Evolutionary conservation across 2,329 filamentous ascomycete species (phyloP), one percentile per base, ranked within the genome.

Genomic region (Penicillium sp.): DNA sequence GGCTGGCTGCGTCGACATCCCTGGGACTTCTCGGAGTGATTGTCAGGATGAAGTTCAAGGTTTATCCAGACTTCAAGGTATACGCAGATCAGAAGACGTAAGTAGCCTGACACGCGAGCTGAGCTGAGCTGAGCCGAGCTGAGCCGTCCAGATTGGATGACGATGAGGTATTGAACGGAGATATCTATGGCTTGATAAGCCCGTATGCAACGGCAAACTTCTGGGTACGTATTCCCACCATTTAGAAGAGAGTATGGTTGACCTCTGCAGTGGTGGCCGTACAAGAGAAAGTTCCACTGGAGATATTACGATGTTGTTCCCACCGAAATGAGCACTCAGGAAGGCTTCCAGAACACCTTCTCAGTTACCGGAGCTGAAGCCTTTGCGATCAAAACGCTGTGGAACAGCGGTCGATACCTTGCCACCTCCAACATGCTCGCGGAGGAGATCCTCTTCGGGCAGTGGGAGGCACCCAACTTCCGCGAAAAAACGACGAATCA

Each of bases 251-350:
- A 13, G 35, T 15, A 41, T 38, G 30, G 41, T n/a, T 19, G 17
- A 29, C 13, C 11, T 3, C 7, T 29, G 3, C 23, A 64, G 62
- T 64, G 62, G 62, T 64, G 62, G 62, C 62, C 62, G 8, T 64
- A 64, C 23, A 64, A 64, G 54, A 49, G 55, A 30, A 64, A 64
- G 58, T 64, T 64, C 50, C 62, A 64, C 55, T 64, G 58, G 62
- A 49, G 62, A 17, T 64, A 64, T 54, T 64, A 64, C 62, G 62
- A 64, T 45, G 62, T 64, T 5, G 48, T 64, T 5, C 57, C 55
- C 41, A 55, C 54, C 23, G 48, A 55, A 19, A 54, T 26, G 31
- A 61, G 45, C 38, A 45, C 53, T n/a, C 62, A 64, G 31, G 29
- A 64, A 44, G 62, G 54, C 21, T 64, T 64, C 58, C 62, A 64